Conservation (phyloP, 768 basidiomycete species). For the Grammothele lineata region DNA sequence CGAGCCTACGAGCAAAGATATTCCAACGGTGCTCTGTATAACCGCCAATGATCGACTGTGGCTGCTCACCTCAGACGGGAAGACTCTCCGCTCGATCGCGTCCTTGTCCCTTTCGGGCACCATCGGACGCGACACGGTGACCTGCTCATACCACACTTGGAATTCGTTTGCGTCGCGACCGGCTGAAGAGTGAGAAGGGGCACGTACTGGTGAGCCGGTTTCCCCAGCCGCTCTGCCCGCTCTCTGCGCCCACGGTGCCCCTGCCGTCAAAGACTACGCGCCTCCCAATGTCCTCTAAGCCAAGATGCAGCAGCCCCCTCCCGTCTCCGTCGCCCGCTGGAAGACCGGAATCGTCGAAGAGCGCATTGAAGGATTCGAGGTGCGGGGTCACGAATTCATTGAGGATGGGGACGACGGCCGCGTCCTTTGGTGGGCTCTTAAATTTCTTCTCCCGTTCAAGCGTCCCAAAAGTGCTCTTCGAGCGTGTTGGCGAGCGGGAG, state of each 20-base stretch:
- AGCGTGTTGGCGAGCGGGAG: slow-evolving; percentile 32
- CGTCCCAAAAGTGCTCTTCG: slow-evolving; percentile 69
- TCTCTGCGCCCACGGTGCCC: slow-evolving; percentile 47
- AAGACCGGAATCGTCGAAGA: slow-evolving; percentile 90
- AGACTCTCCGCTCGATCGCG: slow-evolving; percentile 72
- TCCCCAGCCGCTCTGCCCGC: slow-evolving; percentile 60
- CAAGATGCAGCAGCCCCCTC: slow-evolving; percentile 72
- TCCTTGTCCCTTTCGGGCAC: slow-evolving; percentile 79
- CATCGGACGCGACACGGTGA: slow-evolving; percentile 80
- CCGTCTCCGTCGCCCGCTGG: slow-evolving; percentile 72
- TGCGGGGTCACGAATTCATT: slow-evolving; percentile 94
- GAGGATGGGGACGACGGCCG: slow-evolving; percentile 71
- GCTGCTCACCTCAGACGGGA: slow-evolving; percentile 78
- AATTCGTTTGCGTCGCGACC: slow-evolving; percentile 2
- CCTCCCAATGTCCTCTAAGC: slow-evolving; percentile 79
- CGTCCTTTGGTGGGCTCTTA: slow-evolving; percentile 64
- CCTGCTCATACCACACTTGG: slow-evolving; percentile 90
- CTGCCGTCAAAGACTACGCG: slow-evolving; percentile 91
- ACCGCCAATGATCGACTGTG: neutral
- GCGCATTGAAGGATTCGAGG: slow-evolving; percentile 92
- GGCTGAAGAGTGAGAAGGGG: neutral
- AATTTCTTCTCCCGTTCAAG: slow-evolving; percentile 76
- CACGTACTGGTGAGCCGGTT: slow-evolving; percentile 81
- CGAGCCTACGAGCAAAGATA: slow-evolving; percentile 57
- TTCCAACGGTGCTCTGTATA: neutral